These are phyloP conservation scores for Amoebophrya sp. DNA, from an alignment of 169 alveolate genomes.

Conservation along the genomic window DNA sequence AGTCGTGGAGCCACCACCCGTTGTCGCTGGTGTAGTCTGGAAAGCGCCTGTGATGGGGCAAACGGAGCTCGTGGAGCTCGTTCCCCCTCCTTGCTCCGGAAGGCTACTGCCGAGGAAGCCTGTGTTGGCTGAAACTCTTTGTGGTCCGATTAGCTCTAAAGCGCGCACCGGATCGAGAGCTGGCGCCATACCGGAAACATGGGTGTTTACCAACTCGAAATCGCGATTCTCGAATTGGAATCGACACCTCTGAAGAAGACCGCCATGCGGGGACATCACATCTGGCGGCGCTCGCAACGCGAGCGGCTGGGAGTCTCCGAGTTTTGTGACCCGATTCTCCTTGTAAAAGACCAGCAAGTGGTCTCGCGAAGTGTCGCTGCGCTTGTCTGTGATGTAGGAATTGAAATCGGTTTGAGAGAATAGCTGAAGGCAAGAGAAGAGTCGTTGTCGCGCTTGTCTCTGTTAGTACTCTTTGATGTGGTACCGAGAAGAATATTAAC, in stretches of 20 bases:
- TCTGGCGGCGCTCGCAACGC: too few relatives aligned
- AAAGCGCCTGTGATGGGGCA: too few relatives aligned
- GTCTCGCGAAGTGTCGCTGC: not conserved
- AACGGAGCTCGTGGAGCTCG: too few relatives aligned
- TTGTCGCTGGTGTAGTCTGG: not conserved
- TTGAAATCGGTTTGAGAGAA: too few relatives aligned
- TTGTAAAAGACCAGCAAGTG: not conserved
- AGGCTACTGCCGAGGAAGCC: too few relatives aligned
- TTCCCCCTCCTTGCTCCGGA: too few relatives aligned
- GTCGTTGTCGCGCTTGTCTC: too few relatives aligned
- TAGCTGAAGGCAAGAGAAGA: too few relatives aligned
- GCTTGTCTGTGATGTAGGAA: not conserved
- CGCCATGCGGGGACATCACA: not conserved
- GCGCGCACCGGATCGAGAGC: not conserved
- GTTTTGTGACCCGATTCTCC: not conserved
- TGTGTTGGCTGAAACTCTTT: too few relatives aligned
- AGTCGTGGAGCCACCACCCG: not conserved
- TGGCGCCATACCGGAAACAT: not conserved
- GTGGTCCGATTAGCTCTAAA: not conserved
- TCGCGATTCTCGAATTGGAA: not conserved
- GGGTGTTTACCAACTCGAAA: not conserved
- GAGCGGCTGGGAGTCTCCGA: too few relatives aligned
- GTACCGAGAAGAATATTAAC: too few relatives aligned
- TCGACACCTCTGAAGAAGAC: not conserved
- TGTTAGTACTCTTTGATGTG: too few relatives aligned